Conservation (phyloP, 2,329 filamentous ascomycete species). For the Curvularia eragrostidis region DNA sequence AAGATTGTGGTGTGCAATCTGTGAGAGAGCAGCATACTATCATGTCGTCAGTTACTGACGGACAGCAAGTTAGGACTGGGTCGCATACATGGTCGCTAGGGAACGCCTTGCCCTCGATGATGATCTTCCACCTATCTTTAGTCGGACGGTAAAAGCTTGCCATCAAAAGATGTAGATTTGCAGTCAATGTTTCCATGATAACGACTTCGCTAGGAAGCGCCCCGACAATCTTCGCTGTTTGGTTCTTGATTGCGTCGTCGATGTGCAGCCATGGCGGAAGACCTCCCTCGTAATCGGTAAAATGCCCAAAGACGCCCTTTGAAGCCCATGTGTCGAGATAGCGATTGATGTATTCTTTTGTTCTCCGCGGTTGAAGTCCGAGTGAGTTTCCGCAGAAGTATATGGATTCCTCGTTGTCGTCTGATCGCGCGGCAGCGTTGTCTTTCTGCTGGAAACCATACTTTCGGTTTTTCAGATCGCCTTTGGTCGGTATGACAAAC, state of each 20-base stretch:
- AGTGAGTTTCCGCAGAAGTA: constrained; percentile 93
- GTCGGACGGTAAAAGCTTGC: constrained; percentile 82
- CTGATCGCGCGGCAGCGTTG: constrained; percentile 30
- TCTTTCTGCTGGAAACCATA: constrained; percentile 28
- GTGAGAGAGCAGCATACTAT: constrained; percentile 82
- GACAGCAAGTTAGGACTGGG: neutral
- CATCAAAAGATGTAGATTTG: constrained; percentile 82
- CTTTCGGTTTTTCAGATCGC: constrained; percentile 70
- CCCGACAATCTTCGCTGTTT: constrained; percentile 77
- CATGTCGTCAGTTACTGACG: constrained; percentile 4
- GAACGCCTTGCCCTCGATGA: constrained; percentile 89
- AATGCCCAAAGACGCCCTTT: constrained; percentile 86
- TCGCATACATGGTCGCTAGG: constrained; percentile 76
- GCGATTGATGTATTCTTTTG: constrained; percentile 68
- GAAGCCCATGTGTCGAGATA: constrained; percentile 85
- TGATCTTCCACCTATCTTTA: constrained; percentile 73
- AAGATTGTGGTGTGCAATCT: constrained; percentile 73
- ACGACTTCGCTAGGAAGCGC: constrained; percentile 76
- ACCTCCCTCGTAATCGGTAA: constrained; percentile 71
- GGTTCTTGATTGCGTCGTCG: constrained; percentile 73
- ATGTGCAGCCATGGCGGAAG: constrained; percentile 78
- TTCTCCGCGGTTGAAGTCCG: constrained; percentile 78
- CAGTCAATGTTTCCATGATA: constrained; percentile 86
- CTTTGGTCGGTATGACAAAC: constrained; percentile 79
- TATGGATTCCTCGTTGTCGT: constrained; percentile 58